Evolutionary conservation across 495 filamentous ascomycete species (phyloP).

Genomic region (Penicillium paradoxum): DNA sequence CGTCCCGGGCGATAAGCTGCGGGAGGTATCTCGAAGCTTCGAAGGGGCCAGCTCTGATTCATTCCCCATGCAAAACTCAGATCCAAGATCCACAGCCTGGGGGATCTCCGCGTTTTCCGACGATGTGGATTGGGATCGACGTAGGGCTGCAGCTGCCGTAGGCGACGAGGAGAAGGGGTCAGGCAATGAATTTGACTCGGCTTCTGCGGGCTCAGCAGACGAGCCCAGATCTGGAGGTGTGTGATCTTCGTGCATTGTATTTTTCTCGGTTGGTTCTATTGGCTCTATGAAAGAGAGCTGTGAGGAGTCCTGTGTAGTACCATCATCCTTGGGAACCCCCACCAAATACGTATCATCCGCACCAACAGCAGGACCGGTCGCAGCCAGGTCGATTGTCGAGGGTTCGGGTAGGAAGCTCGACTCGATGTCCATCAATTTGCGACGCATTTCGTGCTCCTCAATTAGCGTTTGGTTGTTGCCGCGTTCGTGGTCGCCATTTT

Average conservation of each 20-base stretch:
- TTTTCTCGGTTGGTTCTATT: conserved; percentile 24
- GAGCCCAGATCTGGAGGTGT: not conserved
- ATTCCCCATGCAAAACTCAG: conserved; percentile 17
- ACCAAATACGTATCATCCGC: conserved; percentile 43
- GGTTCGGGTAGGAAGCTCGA: conserved; percentile 69
- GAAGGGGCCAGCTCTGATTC: conserved; percentile 33
- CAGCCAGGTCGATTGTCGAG: conserved; percentile 41
- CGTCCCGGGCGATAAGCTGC: conserved; percentile 36
- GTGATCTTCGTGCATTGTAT: conserved; percentile 3
- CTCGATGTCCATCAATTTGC: conserved; percentile 77
- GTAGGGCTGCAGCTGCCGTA: conserved; percentile 56
- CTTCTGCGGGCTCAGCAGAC: not conserved
- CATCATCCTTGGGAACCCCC: conserved; percentile 27
- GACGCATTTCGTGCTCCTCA: conserved; percentile 62
- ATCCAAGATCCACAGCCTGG: conserved; percentile 25
- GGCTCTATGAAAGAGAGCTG: conserved; percentile 28
- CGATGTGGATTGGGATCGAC: conserved; percentile 29
- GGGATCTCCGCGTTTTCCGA: conserved; percentile 22
- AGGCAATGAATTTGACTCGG: conserved; percentile 47
- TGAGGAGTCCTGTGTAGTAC: conserved; percentile 16
- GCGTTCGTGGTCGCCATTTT: conserved; percentile 38
- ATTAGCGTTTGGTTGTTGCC: conserved; percentile 46
- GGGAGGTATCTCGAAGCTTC: conserved; percentile 21
- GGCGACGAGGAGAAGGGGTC: conserved; percentile 64
- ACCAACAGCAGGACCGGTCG: conserved; percentile 21